Conservation (phyloP, 768 basidiomycete genomes). For the Serpula lacrymans region DNA sequence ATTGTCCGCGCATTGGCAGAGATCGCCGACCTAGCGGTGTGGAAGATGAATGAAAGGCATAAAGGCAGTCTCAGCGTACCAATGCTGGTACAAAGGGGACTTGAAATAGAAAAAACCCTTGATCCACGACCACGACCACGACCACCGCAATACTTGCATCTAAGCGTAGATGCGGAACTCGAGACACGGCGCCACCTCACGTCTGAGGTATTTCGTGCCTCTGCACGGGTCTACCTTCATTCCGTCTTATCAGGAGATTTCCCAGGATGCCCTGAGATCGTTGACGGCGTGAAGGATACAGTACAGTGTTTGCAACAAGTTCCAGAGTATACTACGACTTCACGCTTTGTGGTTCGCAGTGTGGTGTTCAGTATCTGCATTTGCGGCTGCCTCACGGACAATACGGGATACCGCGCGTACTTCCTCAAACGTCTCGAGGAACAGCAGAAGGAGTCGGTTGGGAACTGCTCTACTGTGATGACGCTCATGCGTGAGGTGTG, state of each 20-base stretch:
- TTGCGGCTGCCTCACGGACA: constrained; percentile 65
- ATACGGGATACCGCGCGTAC: constrained; percentile 36
- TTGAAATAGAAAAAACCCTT: constrained; percentile 44
- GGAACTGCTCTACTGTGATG: constrained; percentile 60
- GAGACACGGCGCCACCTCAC: constrained; percentile 36
- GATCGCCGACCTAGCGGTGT: constrained; percentile 59
- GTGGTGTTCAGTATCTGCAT: constrained; percentile 79
- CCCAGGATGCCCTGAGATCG: constrained; percentile 64
- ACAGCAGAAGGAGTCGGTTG: constrained; percentile 52
- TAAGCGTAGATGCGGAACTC: constrained; percentile 17
- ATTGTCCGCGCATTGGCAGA: constrained; percentile 79
- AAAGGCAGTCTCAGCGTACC: constrained; percentile 54
- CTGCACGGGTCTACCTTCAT: constrained; percentile 72
- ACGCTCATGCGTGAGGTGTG: constrained; percentile 58
- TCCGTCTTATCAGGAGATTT: constrained; percentile 73
- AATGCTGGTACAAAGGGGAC: constrained; percentile 53
- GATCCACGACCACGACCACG: constrained; percentile 8
- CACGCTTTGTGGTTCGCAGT: constrained; percentile 63
- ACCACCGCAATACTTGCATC: too few species aligned
- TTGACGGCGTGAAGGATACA: constrained; percentile 48
- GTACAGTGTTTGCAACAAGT: constrained; percentile 43
- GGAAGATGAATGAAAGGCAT: constrained; percentile 49
- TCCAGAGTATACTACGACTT: constrained; percentile 32
- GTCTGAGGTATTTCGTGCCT: constrained; percentile 67
- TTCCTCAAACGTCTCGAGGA: constrained; percentile 46